Evolutionary conservation across 108 stramenopile genomes (phyloP).

Genomic region (Bacterosira constricta): DNA sequence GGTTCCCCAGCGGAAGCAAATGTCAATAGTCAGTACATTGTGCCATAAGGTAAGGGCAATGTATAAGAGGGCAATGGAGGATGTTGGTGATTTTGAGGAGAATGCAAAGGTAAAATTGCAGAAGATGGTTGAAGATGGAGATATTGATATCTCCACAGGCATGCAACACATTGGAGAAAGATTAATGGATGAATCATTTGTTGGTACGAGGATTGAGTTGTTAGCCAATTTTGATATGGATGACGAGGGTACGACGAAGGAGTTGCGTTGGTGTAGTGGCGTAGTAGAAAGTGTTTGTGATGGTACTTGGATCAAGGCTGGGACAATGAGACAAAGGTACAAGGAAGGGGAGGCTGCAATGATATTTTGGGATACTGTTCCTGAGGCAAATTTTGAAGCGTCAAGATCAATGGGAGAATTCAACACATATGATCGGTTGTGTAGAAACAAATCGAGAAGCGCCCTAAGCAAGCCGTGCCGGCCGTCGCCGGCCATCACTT

Average conservation of each 20-base stretch:
- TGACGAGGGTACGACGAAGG: background rate
- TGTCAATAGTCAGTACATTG: background rate
- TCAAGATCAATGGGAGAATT: too few species aligned
- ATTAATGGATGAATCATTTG: background rate
- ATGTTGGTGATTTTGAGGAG: background rate
- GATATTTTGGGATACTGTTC: background rate
- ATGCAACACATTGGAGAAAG: background rate
- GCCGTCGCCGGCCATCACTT: too few species aligned
- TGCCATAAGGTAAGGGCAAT: background rate
- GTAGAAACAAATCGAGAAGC: too few species aligned
- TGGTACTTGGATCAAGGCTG: background rate
- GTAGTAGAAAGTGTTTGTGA: background rate
- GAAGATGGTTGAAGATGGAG: background rate
- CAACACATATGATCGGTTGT: too few species aligned
- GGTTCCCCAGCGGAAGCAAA: background rate
- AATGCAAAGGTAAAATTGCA: background rate
- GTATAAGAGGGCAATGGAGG: background rate
- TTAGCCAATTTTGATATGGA: background rate
- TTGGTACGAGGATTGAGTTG: background rate
- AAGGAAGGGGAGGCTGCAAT: background rate
- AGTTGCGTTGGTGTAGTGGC: constrained; percentile 5
- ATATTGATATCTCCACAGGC: background rate
- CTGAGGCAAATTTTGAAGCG: too few species aligned
- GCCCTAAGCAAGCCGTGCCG: too few species aligned
- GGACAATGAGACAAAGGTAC: background rate